phyloP scores from a whole-genome alignment of 75 land plant species.

The Ceratopteris richardii region DNA sequence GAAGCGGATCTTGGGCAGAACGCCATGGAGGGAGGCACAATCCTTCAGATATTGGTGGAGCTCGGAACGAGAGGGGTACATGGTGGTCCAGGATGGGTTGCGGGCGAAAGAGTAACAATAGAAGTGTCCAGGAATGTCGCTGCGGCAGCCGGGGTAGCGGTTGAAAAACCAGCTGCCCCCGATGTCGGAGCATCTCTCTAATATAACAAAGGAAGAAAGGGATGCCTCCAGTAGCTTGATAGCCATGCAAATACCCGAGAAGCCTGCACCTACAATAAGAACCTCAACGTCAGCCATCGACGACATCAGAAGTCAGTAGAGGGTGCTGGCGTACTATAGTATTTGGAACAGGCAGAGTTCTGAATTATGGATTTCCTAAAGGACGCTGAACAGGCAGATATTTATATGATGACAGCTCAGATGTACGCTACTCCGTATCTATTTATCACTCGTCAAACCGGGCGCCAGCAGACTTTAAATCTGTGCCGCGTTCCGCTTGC shows the following conservation, averaged over 20 bases:
- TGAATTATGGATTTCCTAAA: too few relatives aligned
- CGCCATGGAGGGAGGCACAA: not conserved
- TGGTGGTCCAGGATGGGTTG: constrained; percentile 1
- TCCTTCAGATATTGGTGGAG: not conserved
- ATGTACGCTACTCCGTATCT: too few relatives aligned
- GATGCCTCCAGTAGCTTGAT: not conserved
- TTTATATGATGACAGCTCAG: too few relatives aligned
- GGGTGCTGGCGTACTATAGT: too few relatives aligned
- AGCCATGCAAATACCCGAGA: not conserved
- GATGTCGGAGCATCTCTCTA: not conserved
- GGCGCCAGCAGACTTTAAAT: too few relatives aligned
- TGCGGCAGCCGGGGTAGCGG: constrained; percentile 2
- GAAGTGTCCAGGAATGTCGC: not conserved
- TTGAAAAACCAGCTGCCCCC: not conserved
- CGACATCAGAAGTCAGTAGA: too few relatives aligned
- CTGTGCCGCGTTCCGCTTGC: too few relatives aligned
- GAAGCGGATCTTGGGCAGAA: not conserved
- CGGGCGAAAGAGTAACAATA: not conserved
- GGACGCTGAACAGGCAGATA: too few relatives aligned
- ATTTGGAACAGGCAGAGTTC: too few relatives aligned
- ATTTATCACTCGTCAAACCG: too few relatives aligned
- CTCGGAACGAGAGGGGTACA: not conserved
- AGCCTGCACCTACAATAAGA: not conserved
- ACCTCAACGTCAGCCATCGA: not conserved
- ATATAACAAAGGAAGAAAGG: not conserved